Evolutionary conservation across 2,329 filamentous ascomycete species (phyloP).

Genomic region (Seiridium unicorne): DNA sequence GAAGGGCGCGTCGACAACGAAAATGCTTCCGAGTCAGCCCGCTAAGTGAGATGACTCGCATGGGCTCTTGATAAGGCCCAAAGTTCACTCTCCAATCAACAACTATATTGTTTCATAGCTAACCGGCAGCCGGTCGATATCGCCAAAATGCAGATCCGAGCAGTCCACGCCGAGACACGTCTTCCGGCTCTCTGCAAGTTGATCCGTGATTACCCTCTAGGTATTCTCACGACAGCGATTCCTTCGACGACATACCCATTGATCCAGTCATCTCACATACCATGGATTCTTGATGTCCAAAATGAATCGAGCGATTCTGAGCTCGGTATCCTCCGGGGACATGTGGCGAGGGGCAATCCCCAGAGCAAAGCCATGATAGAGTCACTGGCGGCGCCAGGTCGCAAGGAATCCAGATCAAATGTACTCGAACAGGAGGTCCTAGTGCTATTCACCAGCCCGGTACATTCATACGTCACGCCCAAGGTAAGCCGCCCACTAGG

Average conservation of each 20-base stretch:
- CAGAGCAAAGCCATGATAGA: constrained; percentile 62
- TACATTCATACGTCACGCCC: constrained; percentile 65
- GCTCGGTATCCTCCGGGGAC: constrained; percentile 53
- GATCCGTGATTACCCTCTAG: constrained; percentile 59
- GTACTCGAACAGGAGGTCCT: constrained; percentile 53
- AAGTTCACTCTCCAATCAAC: no score
- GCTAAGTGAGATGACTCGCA: no score
- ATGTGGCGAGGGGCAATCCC: constrained; percentile 62
- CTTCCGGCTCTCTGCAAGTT: constrained; percentile 51
- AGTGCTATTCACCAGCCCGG: constrained; percentile 57
- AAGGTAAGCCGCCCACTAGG: constrained; percentile 20
- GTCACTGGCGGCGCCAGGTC: constrained; percentile 20
- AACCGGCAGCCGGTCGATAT: no score
- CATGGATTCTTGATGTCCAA: constrained; percentile 54
- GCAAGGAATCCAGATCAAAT: constrained; percentile 15
- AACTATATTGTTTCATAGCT: no score
- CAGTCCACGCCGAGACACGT: constrained; percentile 49
- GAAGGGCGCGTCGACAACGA: no score
- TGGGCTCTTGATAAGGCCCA: no score
- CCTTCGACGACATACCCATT: constrained; percentile 43
- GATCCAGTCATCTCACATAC: constrained; percentile 60
- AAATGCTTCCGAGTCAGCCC: no score
- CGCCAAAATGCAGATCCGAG: constrained; percentile 54
- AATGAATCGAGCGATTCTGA: constrained; percentile 38
- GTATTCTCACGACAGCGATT: constrained; percentile 62